Evolutionary conservation across 1,284 basidiomycete genomes (phyloP), one percentile per base, ranked within the genome.

Genomic region (Paramarasmius palmivorus): DNA sequence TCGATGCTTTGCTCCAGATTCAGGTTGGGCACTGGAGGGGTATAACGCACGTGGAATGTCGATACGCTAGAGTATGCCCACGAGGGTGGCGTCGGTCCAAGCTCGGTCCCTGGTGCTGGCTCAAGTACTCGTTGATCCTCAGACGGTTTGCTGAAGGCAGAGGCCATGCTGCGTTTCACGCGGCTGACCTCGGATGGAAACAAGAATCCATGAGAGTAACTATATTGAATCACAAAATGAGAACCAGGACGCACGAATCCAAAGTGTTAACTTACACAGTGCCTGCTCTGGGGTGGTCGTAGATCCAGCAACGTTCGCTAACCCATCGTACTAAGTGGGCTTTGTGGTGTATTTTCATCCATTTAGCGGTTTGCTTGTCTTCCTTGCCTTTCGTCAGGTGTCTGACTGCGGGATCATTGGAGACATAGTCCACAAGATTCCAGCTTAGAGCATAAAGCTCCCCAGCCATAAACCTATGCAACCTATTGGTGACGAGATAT

Each of bases 301-400:
- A 98, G 60, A 99, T 94, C 93, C 93, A 98, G 70, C 96, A 98
- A 25, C 88, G 84, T 67, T 99, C 96, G 62, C 92, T 90, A 26
- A 83, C 81, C 94, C 94, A 98, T 50, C 93, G 83, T 36, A 99
- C 84, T 59, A 88, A 80, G 34, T 81, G 73, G 10, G 88, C 83
- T 45, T 87, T 83, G 0, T 96, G 96, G 72, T 98, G 95, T 54
- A 87, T 67, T 34, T 82, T 80, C 82, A 99, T 93, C 97, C 96
- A 99, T 61, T 88, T 90, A 2, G 95, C 87, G n/a, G 90, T 90
- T 64, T 93, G 88, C 70, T 98, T 96, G 73, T 99, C 96, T 74
- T 99, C 96, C 6, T 93, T 91, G 15, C 97, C 96, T 49, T 79
- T 81, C 14, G 82, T 85, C 66, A 92, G 72, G 19, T 78, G 73